Conservation (phyloP, 2,329 filamentous ascomycete species). For the Plectosphaerella plurivora region DNA sequence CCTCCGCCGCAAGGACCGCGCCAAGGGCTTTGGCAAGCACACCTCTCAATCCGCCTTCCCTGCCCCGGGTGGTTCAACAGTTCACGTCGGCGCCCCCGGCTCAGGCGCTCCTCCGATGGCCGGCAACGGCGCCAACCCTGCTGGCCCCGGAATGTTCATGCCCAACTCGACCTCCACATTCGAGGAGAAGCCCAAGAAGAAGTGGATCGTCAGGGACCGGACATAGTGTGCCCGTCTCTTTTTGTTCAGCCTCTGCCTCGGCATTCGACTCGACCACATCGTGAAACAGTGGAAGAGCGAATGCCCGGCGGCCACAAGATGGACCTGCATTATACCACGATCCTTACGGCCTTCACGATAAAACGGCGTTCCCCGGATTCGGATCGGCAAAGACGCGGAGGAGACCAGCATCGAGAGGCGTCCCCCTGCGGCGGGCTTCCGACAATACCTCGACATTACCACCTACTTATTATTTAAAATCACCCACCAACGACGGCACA, state of each 20-base stretch:
- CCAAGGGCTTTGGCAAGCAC: constrained; percentile 43
- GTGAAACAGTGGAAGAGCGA: background rate
- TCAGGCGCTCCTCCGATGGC: constrained; percentile 1
- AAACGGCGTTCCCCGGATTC: background rate
- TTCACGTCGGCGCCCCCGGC: constrained; percentile 21
- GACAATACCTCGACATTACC: no score
- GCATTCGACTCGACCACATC: background rate
- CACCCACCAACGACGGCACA: no score
- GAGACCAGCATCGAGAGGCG: background rate
- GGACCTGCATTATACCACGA: background rate
- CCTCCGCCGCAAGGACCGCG: constrained; percentile 62
- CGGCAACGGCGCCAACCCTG: constrained; percentile 15
- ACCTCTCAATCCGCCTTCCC: constrained; percentile 23
- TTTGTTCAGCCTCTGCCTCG: background rate
- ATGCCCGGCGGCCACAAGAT: background rate
- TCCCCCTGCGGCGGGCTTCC: background rate
- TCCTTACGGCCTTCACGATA: background rate
- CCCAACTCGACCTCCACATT: constrained; percentile 23
- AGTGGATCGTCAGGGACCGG: constrained; percentile 39
- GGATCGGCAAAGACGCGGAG: background rate
- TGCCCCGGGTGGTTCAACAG: constrained; percentile 25
- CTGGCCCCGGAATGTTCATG: constrained; percentile 26
- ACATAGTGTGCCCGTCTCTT: constrained; percentile 22
- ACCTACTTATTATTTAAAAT: no score
- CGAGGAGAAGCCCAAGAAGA: constrained; percentile 41